A percentile compares a stretch with the other conserved stretches of the same genome.
Evolutionary conservation across 192 early-diverging fungal genomes (phyloP).

Genomic region (Rhizoclosmatium globosum): DNA sequence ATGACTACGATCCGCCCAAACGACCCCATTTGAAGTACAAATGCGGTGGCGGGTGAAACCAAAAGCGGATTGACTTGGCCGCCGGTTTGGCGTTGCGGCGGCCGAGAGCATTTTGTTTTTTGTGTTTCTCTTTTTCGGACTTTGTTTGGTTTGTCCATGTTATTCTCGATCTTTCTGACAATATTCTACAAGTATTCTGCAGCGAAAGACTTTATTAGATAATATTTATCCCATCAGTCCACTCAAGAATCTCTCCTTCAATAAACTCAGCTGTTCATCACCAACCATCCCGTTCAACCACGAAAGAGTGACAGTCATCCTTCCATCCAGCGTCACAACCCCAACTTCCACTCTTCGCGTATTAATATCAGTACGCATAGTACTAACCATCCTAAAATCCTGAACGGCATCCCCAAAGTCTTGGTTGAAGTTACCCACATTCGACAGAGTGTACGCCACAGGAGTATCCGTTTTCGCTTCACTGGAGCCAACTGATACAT

Average conservation of each 20-base stretch:
- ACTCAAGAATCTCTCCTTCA: background rate
- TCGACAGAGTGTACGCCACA: conserved; percentile 5
- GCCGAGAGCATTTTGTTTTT: background rate
- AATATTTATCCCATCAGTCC: background rate
- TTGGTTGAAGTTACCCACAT: conserved; percentile 9
- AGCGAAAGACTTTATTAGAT: too few species aligned
- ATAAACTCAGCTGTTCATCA: background rate
- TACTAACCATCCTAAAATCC: conserved; percentile 4
- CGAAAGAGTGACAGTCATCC: background rate
- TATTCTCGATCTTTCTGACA: background rate
- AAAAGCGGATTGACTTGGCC: background rate
- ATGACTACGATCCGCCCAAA: conserved; percentile 34
- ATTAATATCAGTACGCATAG: conserved; percentile 7
- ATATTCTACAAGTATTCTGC: background rate
- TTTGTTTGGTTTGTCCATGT: background rate
- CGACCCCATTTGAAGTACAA: conserved; percentile 12
- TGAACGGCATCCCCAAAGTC: background rate
- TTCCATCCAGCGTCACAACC: conserved; percentile 7
- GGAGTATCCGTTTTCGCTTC: background rate
- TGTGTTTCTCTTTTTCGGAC: background rate
- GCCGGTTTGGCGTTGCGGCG: background rate
- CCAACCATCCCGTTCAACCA: conserved; percentile 22
- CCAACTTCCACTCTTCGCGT: conserved; percentile 5
- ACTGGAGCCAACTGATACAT: background rate
- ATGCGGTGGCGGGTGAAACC: conserved; percentile 14